A percentile compares a stretch with the other conserved stretches of the same genome.
Evolutionary conservation across 129 eudicot genomes (phyloP).

Genomic region (Centella asiatica): DNA sequence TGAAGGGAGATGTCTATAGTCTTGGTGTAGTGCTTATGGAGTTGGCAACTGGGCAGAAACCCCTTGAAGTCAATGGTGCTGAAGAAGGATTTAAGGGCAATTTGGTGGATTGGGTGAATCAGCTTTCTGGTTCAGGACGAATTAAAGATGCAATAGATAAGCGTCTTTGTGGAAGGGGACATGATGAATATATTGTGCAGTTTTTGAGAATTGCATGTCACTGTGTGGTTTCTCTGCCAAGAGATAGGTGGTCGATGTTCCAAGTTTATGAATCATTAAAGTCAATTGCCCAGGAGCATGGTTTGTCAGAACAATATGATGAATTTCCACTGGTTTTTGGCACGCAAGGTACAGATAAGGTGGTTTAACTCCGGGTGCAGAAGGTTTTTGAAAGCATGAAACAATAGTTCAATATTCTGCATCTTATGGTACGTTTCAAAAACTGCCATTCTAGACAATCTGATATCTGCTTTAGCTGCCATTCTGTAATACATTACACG

Average conservation of each 20-base stretch:
- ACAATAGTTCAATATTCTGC: neutral
- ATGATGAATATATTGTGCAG: conserved; percentile 33
- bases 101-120: conserved; percentile 37
- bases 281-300: conserved; percentile 27
- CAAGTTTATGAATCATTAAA: conserved; percentile 38
- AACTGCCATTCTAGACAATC: too few species aligned
- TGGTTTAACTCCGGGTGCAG: neutral
- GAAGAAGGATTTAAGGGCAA: conserved; percentile 31
- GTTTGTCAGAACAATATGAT: conserved; percentile 31
- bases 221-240: conserved; percentile 29
- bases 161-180: conserved; percentile 25
- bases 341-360: conserved; percentile 10
- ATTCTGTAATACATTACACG: too few species aligned
- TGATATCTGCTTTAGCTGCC: too few species aligned
- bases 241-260: conserved; percentile 37
- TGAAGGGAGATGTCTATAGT: conserved; percentile 39
- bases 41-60: conserved; percentile 33
- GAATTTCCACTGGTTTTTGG: conserved; percentile 33
- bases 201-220: conserved; percentile 28
- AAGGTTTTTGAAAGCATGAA: neutral
- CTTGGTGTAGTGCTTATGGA: conserved; percentile 38
- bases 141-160: conserved; percentile 28
- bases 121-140: conserved; percentile 22
- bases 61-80: conserved; percentile 18
- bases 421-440: conserved; percentile 11